These are phyloP conservation scores for Achlya hypogyna DNA, from an alignment of 352 stramenopile species.

Conservation along the genomic window DNA sequence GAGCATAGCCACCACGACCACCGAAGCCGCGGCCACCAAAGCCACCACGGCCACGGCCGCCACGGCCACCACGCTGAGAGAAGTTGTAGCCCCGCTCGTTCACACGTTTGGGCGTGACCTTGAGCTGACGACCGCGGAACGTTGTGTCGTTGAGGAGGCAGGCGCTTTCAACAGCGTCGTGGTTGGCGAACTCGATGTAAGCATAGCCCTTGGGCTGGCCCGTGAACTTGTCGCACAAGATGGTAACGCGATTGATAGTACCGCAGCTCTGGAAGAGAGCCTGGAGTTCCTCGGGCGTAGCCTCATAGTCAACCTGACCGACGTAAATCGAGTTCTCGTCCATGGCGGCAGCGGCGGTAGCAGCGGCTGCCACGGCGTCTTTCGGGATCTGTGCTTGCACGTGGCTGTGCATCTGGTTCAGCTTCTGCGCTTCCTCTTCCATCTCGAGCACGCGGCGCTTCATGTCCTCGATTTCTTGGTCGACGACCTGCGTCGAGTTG, in stretches of 20 bases:
- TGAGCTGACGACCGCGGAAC: conserved; percentile 87
- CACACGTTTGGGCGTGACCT: conserved; percentile 80
- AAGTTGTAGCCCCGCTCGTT: conserved; percentile 78
- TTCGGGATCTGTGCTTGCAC: conserved; percentile 73
- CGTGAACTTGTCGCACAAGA: conserved; percentile 97
- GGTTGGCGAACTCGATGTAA: conserved; percentile 91
- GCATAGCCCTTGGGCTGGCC: conserved; percentile 91
- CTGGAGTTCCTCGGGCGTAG: conserved; percentile 93
- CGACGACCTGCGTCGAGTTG: conserved; percentile 22
- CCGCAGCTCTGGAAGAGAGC: conserved; percentile 95
- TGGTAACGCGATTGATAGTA: conserved; percentile 96
- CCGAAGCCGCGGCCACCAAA: conserved; percentile 36
- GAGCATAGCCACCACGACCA: conserved; percentile 43
- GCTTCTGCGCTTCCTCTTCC: conserved; percentile 74
- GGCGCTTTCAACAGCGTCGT: conserved; percentile 80
- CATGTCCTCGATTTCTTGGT: conserved; percentile 79
- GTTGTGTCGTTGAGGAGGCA: conserved; percentile 88
- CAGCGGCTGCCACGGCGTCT: conserved; percentile 27
- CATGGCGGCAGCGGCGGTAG: conserved; percentile 30
- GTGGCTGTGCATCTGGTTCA: conserved; percentile 78
- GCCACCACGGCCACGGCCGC: conserved; percentile 24
- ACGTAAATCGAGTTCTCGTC: conserved; percentile 90
- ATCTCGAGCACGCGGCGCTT: conserved; percentile 74
- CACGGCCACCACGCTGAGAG: conserved; percentile 36
- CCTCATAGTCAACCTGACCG: conserved; percentile 95